Evolutionary conservation across 148 eudicot species (phyloP).

Genomic region (Rhododendron henanense): DNA sequence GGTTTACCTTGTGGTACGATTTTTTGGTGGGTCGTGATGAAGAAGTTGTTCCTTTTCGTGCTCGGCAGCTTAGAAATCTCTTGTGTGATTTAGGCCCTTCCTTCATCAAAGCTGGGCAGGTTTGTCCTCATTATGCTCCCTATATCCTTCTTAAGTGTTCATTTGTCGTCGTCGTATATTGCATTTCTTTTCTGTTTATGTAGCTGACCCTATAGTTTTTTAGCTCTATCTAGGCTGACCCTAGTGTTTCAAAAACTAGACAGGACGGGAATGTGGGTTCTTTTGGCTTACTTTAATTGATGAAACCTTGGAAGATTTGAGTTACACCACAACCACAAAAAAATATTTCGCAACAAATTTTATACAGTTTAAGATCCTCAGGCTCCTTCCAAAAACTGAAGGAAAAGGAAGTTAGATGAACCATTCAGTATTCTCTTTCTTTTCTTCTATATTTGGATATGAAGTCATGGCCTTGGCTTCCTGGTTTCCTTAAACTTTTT

Average conservation of each 20-base stretch:
- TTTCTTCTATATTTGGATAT: neutral
- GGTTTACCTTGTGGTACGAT: slow-evolving; percentile 78
- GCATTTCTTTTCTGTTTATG: neutral
- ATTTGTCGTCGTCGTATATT: neutral
- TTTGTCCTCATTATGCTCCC: slow-evolving; percentile 16
- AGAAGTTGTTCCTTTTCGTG: slow-evolving; percentile 94
- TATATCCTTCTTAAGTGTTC: neutral
- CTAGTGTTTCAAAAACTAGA: neutral
- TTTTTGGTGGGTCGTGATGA: slow-evolving; percentile 78
- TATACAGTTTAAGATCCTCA: neutral
- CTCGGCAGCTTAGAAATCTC: slow-evolving; percentile 84
- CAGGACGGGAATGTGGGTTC: neutral
- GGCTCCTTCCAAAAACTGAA: neutral
- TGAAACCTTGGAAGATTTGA: neutral
- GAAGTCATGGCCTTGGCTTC: neutral
- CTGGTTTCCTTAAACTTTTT: neutral
- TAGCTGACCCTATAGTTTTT: neutral
- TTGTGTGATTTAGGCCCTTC: slow-evolving; percentile 91
- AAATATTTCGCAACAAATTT: neutral
- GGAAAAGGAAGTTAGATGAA: neutral
- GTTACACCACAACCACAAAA: neutral
- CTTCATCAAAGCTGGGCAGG: slow-evolving; percentile 99
- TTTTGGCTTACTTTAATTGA: neutral
- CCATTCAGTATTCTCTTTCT: neutral
- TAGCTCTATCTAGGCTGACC: neutral